Evolutionary conservation across 1,139 yeast species (phyloP).

Genomic region (Geotrichum siamense): DNA sequence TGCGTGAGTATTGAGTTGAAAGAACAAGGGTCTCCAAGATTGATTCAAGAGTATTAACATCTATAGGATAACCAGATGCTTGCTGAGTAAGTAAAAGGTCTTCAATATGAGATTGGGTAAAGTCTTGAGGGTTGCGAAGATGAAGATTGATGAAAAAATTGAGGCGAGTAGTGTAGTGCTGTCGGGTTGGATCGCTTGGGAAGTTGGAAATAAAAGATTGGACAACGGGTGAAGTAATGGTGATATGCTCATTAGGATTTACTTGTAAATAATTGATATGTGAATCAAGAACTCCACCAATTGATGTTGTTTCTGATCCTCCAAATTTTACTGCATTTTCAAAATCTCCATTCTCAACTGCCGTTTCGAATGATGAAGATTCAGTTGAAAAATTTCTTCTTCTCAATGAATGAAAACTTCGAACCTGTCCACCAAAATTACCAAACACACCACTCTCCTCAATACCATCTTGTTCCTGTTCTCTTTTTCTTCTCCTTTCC

Average conservation of each 20-base stretch:
- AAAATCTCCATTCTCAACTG: slow-evolving; percentile 11
- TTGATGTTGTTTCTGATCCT: background rate
- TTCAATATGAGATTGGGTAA: slow-evolving; percentile 26
- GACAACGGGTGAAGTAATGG: slow-evolving; percentile 21
- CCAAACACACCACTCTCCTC: slow-evolving; percentile 2
- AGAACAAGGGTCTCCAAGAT: slow-evolving; percentile 31
- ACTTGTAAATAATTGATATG: slow-evolving; percentile 24
- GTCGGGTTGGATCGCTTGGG: slow-evolving; percentile 31
- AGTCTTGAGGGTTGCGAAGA: slow-evolving; percentile 35
- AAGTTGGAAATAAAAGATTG: slow-evolving; percentile 28
- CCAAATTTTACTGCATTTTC: slow-evolving; percentile 8
- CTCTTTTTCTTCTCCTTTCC: slow-evolving; percentile 3
- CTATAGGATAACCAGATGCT: slow-evolving; percentile 29
- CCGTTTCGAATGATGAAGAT: background rate
- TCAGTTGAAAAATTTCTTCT: background rate
- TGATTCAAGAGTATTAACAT: slow-evolving; percentile 27
- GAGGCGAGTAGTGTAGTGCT: slow-evolving; percentile 36
- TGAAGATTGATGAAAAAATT: slow-evolving; percentile 40
- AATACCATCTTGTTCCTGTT: background rate
- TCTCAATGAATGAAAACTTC: slow-evolving; percentile 10
- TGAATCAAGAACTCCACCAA: slow-evolving; percentile 21
- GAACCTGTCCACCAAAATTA: slow-evolving; percentile 1
- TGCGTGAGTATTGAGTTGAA: slow-evolving; percentile 19
- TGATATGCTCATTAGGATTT: slow-evolving; percentile 5
- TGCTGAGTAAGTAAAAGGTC: slow-evolving; percentile 29